Base-by-base conservation (phyloP, 139 green algal species). In the Penium margaritaceum region DNA sequence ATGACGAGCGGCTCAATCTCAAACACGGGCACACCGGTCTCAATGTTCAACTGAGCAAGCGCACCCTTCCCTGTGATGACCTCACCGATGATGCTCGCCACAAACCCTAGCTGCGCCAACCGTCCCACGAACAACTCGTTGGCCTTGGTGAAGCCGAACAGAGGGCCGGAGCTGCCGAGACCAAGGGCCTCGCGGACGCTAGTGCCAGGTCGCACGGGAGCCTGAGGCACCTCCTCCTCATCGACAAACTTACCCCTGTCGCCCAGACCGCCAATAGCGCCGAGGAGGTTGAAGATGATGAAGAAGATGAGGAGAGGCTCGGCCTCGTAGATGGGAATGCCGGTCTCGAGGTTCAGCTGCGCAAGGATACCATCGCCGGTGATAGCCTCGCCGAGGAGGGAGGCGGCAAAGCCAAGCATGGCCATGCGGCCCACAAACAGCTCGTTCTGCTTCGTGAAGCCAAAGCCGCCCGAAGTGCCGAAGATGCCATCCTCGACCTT, bases 391-490 rank as follows among this genome's bases (percentile, higher is more conserved):
- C 89, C 89, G 2, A 95, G 70, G 0, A 94, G 64, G 35, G 78
- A 85, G 2, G 87, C 86, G 15, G 85, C 84, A 44, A 92, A 84
- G 39, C 88, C 88, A 12, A 91, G 62, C 89, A 92, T 92, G 43
- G 89, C 86, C 63, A 89, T 68, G 27, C 88, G 82, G 19, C 85
- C 84, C 27, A 93, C 84, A 43, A 92, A 90, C 30, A 93, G 78
- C 84, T 93, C 88, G 62, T 93, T 93, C 37, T 74, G 60, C 75
- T 87, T 87, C 51, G 86, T 89, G 77, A 89, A 90, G 64, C 84
- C 86, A 24, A 87, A 58, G 1, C 57, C 55, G 0, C 70, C 70
- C 24, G 70, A 72, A 0, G 54, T 32, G 61, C 58, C 70, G 35
- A 74, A 77, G 2, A 77, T 74, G 2, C 64, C 29, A 17, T 72